Base-by-base conservation (phyloP, 352 stramenopile species). In the Pythium phragmiticola region DNA sequence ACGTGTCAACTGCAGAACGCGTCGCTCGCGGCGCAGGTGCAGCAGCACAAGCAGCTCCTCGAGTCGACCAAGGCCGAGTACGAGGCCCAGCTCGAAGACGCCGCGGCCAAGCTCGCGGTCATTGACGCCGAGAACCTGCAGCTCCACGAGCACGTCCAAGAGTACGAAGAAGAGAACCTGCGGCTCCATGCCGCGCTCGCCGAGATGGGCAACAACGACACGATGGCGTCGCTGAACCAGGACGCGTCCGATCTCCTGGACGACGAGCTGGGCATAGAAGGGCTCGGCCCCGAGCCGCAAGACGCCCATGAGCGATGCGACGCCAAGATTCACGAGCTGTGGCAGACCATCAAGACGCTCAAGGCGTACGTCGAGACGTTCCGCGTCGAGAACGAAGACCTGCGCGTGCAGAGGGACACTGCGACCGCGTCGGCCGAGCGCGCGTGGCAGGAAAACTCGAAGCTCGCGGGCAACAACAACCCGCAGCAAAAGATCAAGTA, bases 401-500 rank as follows among this genome's bases (percentile, higher is more conserved):
- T 90, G 61, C 64, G 56, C 41, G 49, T 63, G 8, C 78, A 92
- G 66, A 80, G 80, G 3, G 77, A 90, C 52, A 80, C 90, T 33
- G 84, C 81, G 0, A 68, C 84, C 16, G 63, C 60, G 14, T 87
- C 81, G 0, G 79, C 78, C 2, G 72, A 90, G 39, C 71, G 67
- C 28, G 84, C 81, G 42, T 83, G 82, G 74, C 62, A 72, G 14
- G 64, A 87, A 41, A 92, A 88, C 56, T 67, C 76, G 1, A 78
- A 75, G 53, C 66, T 92, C 0, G 80, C 75, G 0, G 72, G 84
- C 13, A 88, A 83, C 48, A 75, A 68, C 65, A 90, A 92, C 62
- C 73, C 75, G 5, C 78, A 89, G 57, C 77, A 86, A 63, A 82
- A 82, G 55, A 92, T 90, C 68, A 81, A 82, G 70, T 92, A 92